Evolutionary conservation across 805 yeast species (phyloP).

Genomic region (Yarrowia hollandica): DNA sequence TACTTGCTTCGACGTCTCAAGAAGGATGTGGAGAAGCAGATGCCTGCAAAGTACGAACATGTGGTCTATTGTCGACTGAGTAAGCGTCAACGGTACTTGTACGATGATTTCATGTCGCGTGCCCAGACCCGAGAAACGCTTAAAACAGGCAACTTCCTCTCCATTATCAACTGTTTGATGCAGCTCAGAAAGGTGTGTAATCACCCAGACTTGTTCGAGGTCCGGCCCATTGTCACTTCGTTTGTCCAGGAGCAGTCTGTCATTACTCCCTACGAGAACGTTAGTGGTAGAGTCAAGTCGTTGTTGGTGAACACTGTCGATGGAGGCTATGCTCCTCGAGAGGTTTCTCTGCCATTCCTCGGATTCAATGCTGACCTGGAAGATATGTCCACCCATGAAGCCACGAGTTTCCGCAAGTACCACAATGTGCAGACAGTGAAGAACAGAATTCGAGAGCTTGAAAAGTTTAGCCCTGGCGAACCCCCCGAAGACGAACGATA

Average conservation of each 20-base stretch:
- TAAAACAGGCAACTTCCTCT: slow-evolving; percentile 89
- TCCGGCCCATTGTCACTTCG: slow-evolving; percentile 90
- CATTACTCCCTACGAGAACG: slow-evolving; percentile 48
- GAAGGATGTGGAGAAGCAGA: slow-evolving; percentile 96
- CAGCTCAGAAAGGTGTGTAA: slow-evolving; percentile 95
- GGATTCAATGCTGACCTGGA: slow-evolving; percentile 52
- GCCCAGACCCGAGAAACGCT: slow-evolving; percentile 93
- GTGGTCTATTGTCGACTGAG: slow-evolving; percentile 88
- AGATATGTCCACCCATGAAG: slow-evolving; percentile 44
- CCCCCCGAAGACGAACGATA: slow-evolving; percentile 34
- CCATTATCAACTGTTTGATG: slow-evolving; percentile 96
- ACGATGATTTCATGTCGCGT: slow-evolving; percentile 96
- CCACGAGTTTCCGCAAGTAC: slow-evolving; percentile 21
- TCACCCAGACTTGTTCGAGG: slow-evolving; percentile 95
- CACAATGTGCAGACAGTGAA: slow-evolving; percentile 27
- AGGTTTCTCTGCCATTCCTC: slow-evolving; percentile 55
- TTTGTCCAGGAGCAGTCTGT: slow-evolving; percentile 72
- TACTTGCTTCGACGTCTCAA: slow-evolving; percentile 87
- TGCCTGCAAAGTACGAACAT: slow-evolving; percentile 98
- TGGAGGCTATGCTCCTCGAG: slow-evolving; percentile 36
- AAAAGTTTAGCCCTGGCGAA: slow-evolving; percentile 25
- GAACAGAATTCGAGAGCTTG: slow-evolving; percentile 31
- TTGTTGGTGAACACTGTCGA: slow-evolving; percentile 36
- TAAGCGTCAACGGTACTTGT: slow-evolving; percentile 84
- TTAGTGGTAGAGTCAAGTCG: slow-evolving; percentile 46